Evolutionary conservation across 352 stramenopile species (phyloP).

Genomic region (Pythium dissimile): DNA sequence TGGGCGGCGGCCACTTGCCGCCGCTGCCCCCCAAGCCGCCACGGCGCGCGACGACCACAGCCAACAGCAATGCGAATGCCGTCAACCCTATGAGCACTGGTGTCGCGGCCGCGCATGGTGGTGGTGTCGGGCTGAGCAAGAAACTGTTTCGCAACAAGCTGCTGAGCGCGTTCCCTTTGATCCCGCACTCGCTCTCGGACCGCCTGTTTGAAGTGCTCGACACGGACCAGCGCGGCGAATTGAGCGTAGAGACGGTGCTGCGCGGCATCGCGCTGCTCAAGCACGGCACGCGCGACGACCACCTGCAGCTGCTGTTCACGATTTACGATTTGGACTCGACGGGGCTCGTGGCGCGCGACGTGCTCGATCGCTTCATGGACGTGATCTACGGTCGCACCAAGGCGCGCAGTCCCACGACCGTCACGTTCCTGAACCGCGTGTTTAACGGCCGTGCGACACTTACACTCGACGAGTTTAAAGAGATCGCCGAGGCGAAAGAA

Average conservation of each 20-base stretch:
- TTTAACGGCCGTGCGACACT: slow-evolving; percentile 44
- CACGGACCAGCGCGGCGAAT: slow-evolving; percentile 50
- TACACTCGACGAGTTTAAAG: slow-evolving; percentile 60
- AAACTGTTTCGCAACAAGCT: slow-evolving; percentile 82
- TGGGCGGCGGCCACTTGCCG: slow-evolving; percentile 15
- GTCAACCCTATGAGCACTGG: slow-evolving; percentile 4
- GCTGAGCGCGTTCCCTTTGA: slow-evolving; percentile 70
- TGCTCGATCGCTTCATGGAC: slow-evolving; percentile 81
- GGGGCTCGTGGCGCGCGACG: slow-evolving; percentile 58
- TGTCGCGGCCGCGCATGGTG: background rate
- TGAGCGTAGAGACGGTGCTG: slow-evolving; percentile 64
- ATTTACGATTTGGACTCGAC: slow-evolving; percentile 80
- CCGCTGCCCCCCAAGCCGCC: slow-evolving; percentile 18
- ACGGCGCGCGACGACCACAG: slow-evolving; percentile 12
- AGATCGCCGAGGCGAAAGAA: slow-evolving; percentile 53
- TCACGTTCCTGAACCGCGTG: slow-evolving; percentile 54
- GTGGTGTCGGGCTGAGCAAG: slow-evolving; percentile 40
- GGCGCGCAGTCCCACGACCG: slow-evolving; percentile 36
- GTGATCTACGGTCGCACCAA: slow-evolving; percentile 73
- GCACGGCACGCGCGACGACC: slow-evolving; percentile 66
- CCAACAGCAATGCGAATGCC: slow-evolving; percentile 10
- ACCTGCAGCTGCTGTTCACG: slow-evolving; percentile 73
- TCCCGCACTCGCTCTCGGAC: slow-evolving; percentile 79
- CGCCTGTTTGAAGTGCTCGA: slow-evolving; percentile 85
- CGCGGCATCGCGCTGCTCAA: slow-evolving; percentile 73